Conservation (phyloP, 2,329 filamentous ascomycete species). For the Xylaria sp. region DNA sequence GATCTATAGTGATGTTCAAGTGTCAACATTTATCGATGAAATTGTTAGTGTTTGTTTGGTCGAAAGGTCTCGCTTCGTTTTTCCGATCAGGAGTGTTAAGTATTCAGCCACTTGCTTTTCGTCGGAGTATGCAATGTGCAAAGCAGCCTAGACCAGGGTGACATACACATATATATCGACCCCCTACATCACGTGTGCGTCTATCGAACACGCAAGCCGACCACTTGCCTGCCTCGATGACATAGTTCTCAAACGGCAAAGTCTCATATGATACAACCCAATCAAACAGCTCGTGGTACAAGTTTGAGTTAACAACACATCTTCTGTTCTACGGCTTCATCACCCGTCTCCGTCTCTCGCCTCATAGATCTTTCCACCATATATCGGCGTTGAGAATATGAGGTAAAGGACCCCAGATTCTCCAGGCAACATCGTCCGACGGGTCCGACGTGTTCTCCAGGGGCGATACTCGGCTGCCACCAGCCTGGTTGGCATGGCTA, state of each 20-base stretch:
- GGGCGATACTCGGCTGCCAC: neutral
- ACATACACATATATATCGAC: too few relatives aligned
- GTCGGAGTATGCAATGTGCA: neutral
- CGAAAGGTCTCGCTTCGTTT: too few relatives aligned
- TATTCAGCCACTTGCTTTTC: neutral
- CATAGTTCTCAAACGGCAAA: neutral
- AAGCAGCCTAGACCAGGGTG: neutral
- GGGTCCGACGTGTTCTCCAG: constrained; percentile 8
- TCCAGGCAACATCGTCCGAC: constrained; percentile 32
- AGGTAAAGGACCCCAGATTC: constrained; percentile 44
- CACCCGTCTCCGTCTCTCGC: neutral
- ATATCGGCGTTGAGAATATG: constrained; percentile 42
- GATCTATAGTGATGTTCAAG: neutral
- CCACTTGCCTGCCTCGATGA: neutral
- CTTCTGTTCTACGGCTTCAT: neutral
- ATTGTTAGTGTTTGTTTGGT: too few relatives aligned
- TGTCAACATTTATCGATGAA: too few relatives aligned
- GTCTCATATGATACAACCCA: neutral
- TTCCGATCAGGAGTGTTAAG: too few relatives aligned
- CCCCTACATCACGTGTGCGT: too few relatives aligned
- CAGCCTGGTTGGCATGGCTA: constrained; percentile 8
- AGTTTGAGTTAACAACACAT: neutral
- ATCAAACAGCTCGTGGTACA: neutral
- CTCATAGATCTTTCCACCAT: constrained; percentile 22
- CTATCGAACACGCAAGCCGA: neutral